A percentile compares a stretch with the other conserved stretches of the same genome.
Conservation (phyloP, 176 grass and related monocot genomes). For the Metroxylon sagu region DNA sequence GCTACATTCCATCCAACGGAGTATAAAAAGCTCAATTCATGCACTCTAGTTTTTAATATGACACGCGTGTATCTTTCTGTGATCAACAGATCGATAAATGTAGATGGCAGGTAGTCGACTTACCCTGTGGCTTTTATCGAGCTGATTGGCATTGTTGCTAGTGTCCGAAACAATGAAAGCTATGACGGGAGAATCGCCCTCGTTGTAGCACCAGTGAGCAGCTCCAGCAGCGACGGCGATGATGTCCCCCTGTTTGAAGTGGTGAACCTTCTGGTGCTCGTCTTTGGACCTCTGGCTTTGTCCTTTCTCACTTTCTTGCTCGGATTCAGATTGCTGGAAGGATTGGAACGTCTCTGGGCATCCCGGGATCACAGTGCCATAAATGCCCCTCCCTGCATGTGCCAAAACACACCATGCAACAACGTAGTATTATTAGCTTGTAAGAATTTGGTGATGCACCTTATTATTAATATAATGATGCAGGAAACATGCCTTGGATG, state of each 20-base stretch:
- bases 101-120: neutral
- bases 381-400: constrained; percentile 20
- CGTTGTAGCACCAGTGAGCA: constrained; percentile 36
- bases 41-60: neutral
- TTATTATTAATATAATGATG: neutral
- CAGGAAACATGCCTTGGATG: constrained; percentile 16
- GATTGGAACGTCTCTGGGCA: constrained; percentile 30
- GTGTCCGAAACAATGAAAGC: constrained; percentile 14
- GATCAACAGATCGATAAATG: too few species aligned
- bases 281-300: constrained; percentile 25
- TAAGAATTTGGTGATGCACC: neutral
- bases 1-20: neutral
- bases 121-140: constrained; percentile 28
- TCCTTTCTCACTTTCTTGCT: constrained; percentile 12
- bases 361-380: constrained; percentile 16
- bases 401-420: too few species aligned
- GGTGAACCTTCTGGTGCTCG: constrained; percentile 37
- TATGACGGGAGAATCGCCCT: neutral
- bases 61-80: neutral
- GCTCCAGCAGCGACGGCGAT: constrained; percentile 26
- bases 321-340: constrained; percentile 6
- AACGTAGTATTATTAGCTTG: too few species aligned
- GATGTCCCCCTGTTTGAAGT: constrained; percentile 31
- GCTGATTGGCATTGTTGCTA: constrained; percentile 32
- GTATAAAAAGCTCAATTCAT: neutral